Evolutionary conservation across 345 rosid species (phyloP), one percentile per base, ranked within the genome.

Genomic region (Rhodomyrtus tomentosa): DNA sequence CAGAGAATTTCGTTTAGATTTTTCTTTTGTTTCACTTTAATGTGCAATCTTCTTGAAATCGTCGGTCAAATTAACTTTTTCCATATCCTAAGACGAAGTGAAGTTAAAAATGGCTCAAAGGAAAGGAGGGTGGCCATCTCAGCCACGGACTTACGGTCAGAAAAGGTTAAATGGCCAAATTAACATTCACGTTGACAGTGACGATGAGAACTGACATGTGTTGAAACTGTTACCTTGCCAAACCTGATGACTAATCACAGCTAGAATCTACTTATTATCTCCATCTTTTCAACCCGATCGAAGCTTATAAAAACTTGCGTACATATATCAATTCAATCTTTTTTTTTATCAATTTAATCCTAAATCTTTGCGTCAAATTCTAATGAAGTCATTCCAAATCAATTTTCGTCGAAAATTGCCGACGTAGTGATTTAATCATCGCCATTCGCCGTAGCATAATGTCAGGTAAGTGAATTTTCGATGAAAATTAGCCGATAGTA

Each of bases 401-500:
- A 62, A 62, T 62, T 62, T 62, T 29, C 21, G 0, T 16, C 1
- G 7, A 4, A 59, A 59, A 29, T 15, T 1, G 0, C 38, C 15
- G 3, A 29, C 10, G 15, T 59, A 2, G 10, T 0, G 0, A 7
- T 27, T 18, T 5, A 27, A 14, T 27, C 21, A 59, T 59, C 16
- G 7, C 2, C 8, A 1, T 0, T 2, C 5, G 7, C 29, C 0
- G 5, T 29, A 5, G 16, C 14, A 15, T 2, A 3, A 20, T 1
- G 0, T 1, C 21, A 59, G 1, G 32, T 59, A 0, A 59, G 2
- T 5, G 3, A n/a, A 59, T 27, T 59, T 59, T 0, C 0, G 3
- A 3, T 4, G 6, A 59, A 14, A 59, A 59, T n/a, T 14, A 1
- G 3, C 10, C 0, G 1, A 15, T 29, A 3, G 4, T 1, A 59